These are phyloP conservation scores for Aspergillus candidus DNA, from an alignment of 2,329 filamentous ascomycete genomes.

Conservation along the genomic window DNA sequence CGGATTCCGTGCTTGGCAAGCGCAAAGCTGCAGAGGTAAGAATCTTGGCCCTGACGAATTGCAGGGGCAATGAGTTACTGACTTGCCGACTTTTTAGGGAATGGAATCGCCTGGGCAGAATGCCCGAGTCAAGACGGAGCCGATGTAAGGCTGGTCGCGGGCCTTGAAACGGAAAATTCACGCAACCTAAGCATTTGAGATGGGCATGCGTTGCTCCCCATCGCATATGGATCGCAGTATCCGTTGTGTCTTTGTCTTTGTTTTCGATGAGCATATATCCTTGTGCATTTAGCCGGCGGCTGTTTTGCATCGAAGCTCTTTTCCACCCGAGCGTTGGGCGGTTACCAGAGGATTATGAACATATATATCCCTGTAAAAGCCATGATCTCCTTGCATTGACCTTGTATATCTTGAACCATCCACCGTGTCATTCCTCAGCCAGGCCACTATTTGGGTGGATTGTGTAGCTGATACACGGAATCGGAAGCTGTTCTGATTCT, in stretches of 20 bases:
- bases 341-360: neutral
- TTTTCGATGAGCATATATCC: no score
- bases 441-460: neutral
- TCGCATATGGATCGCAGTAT: neutral
- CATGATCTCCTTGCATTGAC: no score
- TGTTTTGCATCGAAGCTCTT: conserved; percentile 13
- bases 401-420: no score
- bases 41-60: neutral
- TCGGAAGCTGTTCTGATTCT: neutral
- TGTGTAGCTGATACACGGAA: neutral
- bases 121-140: conserved; percentile 37
- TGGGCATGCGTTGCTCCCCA: neutral
- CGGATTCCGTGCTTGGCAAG: conserved; percentile 64
- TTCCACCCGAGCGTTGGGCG: conserved; percentile 1
- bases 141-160: conserved; percentile 15
- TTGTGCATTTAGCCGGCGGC: conserved; percentile 14
- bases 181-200: neutral
- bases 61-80: neutral
- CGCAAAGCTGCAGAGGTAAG: conserved; percentile 55
- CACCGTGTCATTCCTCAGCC: no score
- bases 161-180: no score
- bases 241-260: no score
- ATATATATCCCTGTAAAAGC: neutral
- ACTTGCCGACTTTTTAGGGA: conserved; percentile 19
- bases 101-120: conserved; percentile 32